Conservation (phyloP, 805 yeast genomes). For the Kodamaea kaohsiungensis region DNA sequence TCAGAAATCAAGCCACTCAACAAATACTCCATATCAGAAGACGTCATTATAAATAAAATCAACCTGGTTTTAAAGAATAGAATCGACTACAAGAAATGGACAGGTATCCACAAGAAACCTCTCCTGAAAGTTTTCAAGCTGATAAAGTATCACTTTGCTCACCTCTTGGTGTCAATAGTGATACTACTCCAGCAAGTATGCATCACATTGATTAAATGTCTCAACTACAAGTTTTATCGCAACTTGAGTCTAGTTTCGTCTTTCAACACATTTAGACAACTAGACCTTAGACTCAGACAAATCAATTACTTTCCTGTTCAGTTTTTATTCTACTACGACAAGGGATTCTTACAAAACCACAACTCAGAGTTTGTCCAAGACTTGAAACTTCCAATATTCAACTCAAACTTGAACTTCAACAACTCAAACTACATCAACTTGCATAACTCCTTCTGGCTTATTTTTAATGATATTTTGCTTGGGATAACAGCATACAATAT, state of each 20-base stretch:
- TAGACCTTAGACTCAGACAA: conserved; percentile 77
- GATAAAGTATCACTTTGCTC: background rate
- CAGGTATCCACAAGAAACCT: background rate
- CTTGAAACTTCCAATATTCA: conserved; percentile 35
- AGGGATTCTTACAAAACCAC: conserved; percentile 15
- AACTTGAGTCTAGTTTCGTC: conserved; percentile 32
- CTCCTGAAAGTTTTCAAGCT: background rate
- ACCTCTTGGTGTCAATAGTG: conserved; percentile 4
- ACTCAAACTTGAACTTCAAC: conserved; percentile 38
- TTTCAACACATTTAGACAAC: conserved; percentile 72
- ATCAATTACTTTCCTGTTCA: conserved; percentile 79
- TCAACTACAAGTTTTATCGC: conserved; percentile 28
- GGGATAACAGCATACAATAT: conserved; percentile 62
- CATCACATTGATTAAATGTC: conserved; percentile 19
- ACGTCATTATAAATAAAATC: conserved; percentile 32
- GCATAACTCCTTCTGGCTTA: conserved; percentile 87
- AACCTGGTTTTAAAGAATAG: conserved; percentile 29
- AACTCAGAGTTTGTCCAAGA: conserved; percentile 46
- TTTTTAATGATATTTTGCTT: conserved; percentile 74
- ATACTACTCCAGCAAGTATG: conserved; percentile 18
- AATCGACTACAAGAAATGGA: conserved; percentile 6
- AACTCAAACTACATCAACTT: conserved; percentile 67
- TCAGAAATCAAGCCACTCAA: conserved; percentile 12
- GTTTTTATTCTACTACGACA: conserved; percentile 56
- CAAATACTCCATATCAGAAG: conserved; percentile 28